Evolutionary conservation across 169 alveolate species (phyloP).

Genomic region (Eimeria sp.): DNA sequence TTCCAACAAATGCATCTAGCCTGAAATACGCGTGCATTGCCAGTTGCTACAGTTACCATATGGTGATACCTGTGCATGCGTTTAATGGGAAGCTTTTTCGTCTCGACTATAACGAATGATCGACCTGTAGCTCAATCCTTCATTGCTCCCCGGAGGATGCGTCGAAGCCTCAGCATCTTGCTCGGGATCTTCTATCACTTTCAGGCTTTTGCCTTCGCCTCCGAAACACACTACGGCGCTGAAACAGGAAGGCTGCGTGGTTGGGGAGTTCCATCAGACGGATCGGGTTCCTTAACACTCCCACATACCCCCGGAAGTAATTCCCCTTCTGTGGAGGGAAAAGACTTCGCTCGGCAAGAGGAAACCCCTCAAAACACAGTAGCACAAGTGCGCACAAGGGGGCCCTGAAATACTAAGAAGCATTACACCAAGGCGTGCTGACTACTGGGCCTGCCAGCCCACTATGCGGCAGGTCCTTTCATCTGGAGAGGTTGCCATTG

Average conservation of each 20-base stretch:
- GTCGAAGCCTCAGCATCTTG: background rate
- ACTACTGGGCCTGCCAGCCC: background rate
- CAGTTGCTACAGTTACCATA: background rate
- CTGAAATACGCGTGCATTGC: background rate
- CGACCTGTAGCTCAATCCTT: background rate
- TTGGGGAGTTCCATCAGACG: background rate
- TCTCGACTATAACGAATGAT: background rate
- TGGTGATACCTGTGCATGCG: background rate
- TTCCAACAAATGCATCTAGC: no score
- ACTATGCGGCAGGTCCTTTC: background rate
- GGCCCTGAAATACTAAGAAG: background rate
- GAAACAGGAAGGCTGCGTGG: conserved; percentile 18
- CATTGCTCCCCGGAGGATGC: background rate
- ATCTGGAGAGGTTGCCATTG: background rate
- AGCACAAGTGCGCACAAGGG: background rate
- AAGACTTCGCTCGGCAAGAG: background rate
- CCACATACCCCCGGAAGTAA: background rate
- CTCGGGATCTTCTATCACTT: background rate
- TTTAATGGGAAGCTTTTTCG: background rate
- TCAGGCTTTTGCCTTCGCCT: background rate
- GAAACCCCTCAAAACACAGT: background rate
- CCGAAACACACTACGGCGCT: background rate
- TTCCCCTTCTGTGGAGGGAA: background rate
- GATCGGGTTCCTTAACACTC: background rate
- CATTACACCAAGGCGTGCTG: background rate